Percentiles rank a stretch among this genome's conserved stretches.
phyloP scores from a whole-genome alignment of 2,329 filamentous ascomycete genomes.

The Alternaria rosae region DNA sequence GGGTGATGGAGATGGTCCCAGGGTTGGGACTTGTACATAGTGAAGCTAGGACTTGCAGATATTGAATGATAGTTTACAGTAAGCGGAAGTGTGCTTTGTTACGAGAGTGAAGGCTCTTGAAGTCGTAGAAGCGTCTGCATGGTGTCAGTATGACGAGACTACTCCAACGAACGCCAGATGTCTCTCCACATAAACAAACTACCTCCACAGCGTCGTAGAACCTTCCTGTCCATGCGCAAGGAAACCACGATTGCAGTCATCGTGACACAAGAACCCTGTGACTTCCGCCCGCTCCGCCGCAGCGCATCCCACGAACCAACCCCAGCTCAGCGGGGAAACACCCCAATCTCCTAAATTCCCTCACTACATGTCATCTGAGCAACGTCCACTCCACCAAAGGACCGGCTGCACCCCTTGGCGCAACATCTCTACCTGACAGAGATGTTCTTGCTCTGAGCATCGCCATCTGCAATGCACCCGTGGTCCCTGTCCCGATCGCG shows the following conservation, averaged over 20 bases:
- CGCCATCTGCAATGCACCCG: not conserved
- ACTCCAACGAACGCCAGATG: not conserved
- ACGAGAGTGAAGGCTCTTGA: not conserved
- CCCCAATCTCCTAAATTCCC: not conserved
- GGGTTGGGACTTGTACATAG: not conserved
- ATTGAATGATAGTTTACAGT: not conserved
- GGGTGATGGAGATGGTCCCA: not conserved
- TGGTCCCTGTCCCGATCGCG: not conserved
- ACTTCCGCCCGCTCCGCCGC: not conserved
- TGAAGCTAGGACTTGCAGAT: not conserved
- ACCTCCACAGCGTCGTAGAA: not conserved
- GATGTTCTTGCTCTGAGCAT: not conserved
- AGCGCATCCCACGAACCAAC: not conserved
- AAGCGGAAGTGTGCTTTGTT: not conserved
- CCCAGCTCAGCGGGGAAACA: not conserved
- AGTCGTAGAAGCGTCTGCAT: not conserved
- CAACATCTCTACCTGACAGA: not conserved
- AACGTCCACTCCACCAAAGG: not conserved
- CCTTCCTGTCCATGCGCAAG: not conserved
- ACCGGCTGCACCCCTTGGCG: not conserved
- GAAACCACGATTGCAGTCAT: not conserved
- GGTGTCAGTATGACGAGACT: not conserved
- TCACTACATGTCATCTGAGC: conserved; percentile 2
- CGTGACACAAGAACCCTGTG: not conserved
- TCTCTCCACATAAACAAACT: not conserved